phyloP scores from a whole-genome alignment of 1,284 basidiomycete genomes.

The Puccinia novopanici region DNA sequence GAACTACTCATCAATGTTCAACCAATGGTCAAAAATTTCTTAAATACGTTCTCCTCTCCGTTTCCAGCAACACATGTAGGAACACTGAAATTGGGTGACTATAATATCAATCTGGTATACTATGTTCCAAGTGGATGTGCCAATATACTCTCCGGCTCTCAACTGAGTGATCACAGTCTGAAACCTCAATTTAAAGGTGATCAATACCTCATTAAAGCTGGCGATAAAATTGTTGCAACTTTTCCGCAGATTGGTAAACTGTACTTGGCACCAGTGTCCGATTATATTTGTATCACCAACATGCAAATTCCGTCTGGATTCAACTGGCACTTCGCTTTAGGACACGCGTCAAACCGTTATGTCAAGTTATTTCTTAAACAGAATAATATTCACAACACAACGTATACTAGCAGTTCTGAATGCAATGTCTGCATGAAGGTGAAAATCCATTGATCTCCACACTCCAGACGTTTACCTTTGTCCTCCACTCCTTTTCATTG shows the following conservation, averaged over 20 bases:
- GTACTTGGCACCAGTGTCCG: neutral
- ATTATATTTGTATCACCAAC: neutral
- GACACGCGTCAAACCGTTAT: conserved; percentile 4
- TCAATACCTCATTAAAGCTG: neutral
- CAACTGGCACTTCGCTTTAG: conserved; percentile 11
- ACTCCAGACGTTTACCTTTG: neutral
- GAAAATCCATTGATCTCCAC: neutral
- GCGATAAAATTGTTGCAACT: neutral
- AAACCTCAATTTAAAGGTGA: neutral
- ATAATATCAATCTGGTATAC: neutral
- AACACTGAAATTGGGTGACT: neutral
- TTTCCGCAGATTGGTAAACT: neutral
- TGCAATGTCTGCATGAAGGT: neutral
- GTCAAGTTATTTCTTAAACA: neutral
- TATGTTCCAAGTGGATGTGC: conserved; percentile 10
- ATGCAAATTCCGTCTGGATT: neutral
- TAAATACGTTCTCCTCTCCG: neutral
- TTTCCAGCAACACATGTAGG: neutral
- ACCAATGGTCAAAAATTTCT: neutral
- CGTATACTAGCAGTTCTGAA: neutral
- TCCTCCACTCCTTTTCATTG: neutral
- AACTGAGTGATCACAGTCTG: conserved; percentile 12
- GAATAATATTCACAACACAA: neutral
- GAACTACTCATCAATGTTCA: neutral
- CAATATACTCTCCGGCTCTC: conserved; percentile 2